Conservation (phyloP, 768 basidiomycete genomes). For the Termitomyces sp. region DNA sequence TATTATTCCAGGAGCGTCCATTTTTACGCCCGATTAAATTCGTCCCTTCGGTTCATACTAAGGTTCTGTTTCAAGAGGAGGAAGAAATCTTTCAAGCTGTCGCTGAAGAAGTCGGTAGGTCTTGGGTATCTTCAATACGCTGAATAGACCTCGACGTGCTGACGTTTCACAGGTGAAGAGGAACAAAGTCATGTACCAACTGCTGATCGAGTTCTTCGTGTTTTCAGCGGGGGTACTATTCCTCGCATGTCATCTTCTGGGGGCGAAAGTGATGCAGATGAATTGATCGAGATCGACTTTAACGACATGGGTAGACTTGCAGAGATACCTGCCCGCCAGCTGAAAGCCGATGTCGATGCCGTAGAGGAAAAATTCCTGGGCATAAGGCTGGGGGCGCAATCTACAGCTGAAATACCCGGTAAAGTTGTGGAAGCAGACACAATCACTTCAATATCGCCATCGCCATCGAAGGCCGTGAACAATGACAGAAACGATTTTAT, state of each 20-base stretch:
- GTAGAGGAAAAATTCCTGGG: slow-evolving; percentile 32
- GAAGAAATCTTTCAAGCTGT: slow-evolving; percentile 58
- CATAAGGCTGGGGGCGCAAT: slow-evolving; percentile 16
- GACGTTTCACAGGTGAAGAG: slow-evolving; percentile 30
- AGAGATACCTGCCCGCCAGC: slow-evolving; percentile 17
- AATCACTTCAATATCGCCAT: not conserved
- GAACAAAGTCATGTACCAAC: slow-evolving; percentile 60
- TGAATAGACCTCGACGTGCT: not conserved
- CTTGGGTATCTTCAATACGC: not conserved
- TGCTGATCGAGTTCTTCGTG: slow-evolving; percentile 55
- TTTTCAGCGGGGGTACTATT: slow-evolving; percentile 44
- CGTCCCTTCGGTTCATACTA: slow-evolving; percentile 51
- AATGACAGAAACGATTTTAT: not conserved
- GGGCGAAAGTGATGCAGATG: slow-evolving; percentile 27
- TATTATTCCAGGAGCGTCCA: slow-evolving; percentile 54
- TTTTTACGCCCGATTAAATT: slow-evolving; percentile 64
- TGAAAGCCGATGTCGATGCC: slow-evolving; percentile 8
- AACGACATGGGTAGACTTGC: slow-evolving; percentile 47
- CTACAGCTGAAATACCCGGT: not conserved
- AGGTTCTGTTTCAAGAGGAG: slow-evolving; percentile 46
- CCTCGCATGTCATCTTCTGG: slow-evolving; percentile 19
- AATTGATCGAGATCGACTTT: slow-evolving; percentile 61
- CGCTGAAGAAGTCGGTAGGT: slow-evolving; percentile 47
- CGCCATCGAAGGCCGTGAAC: not conserved
- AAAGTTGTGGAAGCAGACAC: not conserved